Evolutionary conservation across 441 rosid genomes (phyloP), one percentile per base, ranked within the genome.

Genomic region (Corymbia citriodora): DNA sequence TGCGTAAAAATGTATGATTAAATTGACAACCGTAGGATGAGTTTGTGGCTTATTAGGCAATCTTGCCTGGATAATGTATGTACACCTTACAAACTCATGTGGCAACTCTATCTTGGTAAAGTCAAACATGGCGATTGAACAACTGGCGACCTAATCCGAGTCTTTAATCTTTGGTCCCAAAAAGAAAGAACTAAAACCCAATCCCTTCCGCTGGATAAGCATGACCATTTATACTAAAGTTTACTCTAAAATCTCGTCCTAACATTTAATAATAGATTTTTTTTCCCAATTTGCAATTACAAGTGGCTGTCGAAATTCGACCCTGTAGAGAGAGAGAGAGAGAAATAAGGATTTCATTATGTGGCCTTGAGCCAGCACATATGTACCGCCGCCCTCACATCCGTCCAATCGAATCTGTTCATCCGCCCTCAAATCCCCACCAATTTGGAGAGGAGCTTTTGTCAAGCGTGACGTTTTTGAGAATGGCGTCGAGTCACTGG

Each of bases 31-130:
- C 10, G 10, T 10, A 0, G 10, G 40, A 19, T 40, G 45, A 31
- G 0, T 68, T 16, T 31, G 31, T 0, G 1, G 31, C 2, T 4
- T 0, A 2, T 12, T 45, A 18, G 18, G 23, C n/a, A 79, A 45
- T 79, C 5, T 45, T 17, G n/a, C 10, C 15, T 3, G 16, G 15
- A 25, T 79, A 23, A 79, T 14, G 18, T 23, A 27, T 27, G n/a
- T 45, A 7, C n/a, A 23, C 1, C 85, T 45, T 13, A n/a, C 52
- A 25, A 79, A 45, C 52, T 79, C 85, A 40, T 12, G 52, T 45
- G 10, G 85, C 50, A 25, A 48, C 85, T 25, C 49, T 23, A 45
- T 79, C 85, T 79, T 23, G 52, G n/a, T 23, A 10, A 6, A 45
- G 85, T 79, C 85, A 79, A 48, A 79, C n/a, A 45, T 79, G 53